A percentile compares a stretch with the other conserved stretches of the same genome.
Evolutionary conservation across 2,329 filamentous ascomycete species (phyloP).

Genomic region (Aspergillus luchuensis): DNA sequence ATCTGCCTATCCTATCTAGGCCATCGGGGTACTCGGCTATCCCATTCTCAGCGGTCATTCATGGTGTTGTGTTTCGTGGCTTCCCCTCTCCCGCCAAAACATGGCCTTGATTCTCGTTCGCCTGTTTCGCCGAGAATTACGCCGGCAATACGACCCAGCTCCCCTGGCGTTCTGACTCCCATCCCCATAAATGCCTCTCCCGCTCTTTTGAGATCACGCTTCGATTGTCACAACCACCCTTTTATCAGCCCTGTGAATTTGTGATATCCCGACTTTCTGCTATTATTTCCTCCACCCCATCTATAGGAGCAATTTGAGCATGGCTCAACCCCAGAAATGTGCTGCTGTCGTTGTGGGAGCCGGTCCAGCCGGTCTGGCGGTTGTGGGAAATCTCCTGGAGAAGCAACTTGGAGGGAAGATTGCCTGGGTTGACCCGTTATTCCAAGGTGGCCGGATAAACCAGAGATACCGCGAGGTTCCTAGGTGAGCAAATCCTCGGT

Average conservation of each 20-base stretch:
- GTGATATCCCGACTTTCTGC: background rate
- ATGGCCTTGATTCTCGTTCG: conserved; percentile 9
- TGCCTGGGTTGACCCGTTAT: conserved; percentile 61
- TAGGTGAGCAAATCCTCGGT: conserved; percentile 37
- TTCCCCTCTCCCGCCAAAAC: conserved; percentile 11
- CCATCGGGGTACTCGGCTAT: background rate
- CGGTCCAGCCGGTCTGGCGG: conserved; percentile 61
- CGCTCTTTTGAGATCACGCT: background rate
- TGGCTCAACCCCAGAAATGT: conserved; percentile 40
- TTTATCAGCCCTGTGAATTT: background rate
- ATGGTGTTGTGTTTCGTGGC: background rate
- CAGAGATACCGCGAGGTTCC: conserved; percentile 63
- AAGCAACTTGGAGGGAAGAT: conserved; percentile 52
- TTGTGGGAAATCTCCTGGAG: conserved; percentile 64
- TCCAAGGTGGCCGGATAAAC: conserved; percentile 56
- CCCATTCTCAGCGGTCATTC: conserved; percentile 6
- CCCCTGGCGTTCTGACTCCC: background rate
- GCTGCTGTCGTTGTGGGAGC: conserved; percentile 61
- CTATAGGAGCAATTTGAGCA: conserved; percentile 17
- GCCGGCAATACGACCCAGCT: conserved; percentile 12
- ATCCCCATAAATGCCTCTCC: conserved; percentile 13
- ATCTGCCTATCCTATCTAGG: background rate
- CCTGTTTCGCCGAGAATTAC: conserved; percentile 22
- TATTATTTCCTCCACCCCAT: background rate
- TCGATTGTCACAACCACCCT: background rate